phyloP scores from a whole-genome alignment of 768 basidiomycete genomes.

The Pleurotus salmoneostramineus region DNA sequence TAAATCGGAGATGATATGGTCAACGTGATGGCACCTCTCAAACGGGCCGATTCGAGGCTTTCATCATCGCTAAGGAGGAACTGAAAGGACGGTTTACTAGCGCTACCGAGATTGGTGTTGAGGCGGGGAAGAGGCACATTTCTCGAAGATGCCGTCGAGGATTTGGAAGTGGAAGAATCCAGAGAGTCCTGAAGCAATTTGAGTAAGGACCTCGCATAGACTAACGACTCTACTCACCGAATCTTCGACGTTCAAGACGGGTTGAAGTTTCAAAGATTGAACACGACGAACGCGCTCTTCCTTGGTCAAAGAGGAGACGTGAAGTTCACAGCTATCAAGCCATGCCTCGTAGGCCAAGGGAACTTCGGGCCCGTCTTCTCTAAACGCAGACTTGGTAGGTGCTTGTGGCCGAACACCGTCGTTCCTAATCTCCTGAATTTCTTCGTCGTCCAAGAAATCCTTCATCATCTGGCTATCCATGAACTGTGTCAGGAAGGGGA shows the following conservation, averaged over 20 bases:
- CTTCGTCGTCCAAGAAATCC: background rate
- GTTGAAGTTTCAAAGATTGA: slow-evolving; percentile 2
- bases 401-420: slow-evolving; percentile 5
- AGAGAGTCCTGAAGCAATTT: background rate
- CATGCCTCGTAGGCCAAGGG: background rate
- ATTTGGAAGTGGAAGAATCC: background rate
- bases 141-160: background rate
- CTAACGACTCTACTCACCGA: background rate
- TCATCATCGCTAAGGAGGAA: slow-evolving; percentile 3
- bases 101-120: background rate
- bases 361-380: background rate
- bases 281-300: slow-evolving; percentile 1
- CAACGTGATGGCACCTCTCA: slow-evolving; percentile 1
- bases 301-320: background rate
- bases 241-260: background rate
- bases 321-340: background rate
- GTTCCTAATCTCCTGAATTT: background rate
- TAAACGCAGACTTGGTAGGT: slow-evolving; percentile 4
- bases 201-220: background rate
- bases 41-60: background rate
- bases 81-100: background rate
- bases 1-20: background rate
- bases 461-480: background rate
- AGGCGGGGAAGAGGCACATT: background rate
- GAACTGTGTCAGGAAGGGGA: slow-evolving; percentile 1